Evolutionary conservation across 1,284 basidiomycete genomes (phyloP).

Genomic region (Cutaneotrichosporon mucoides): DNA sequence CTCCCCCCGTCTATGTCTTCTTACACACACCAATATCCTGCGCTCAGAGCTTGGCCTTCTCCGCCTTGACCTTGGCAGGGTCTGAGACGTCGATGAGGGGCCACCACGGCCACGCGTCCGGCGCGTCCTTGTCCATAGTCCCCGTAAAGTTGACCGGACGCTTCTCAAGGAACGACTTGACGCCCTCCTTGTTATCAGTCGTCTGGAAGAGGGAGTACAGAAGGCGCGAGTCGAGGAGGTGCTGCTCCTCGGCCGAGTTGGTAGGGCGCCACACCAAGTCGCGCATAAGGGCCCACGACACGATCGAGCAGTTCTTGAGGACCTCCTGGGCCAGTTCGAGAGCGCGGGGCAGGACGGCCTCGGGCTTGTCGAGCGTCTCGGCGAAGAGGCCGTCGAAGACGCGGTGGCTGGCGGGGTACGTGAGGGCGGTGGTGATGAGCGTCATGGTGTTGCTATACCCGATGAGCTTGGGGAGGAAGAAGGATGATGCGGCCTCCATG

Average conservation of each 20-base stretch:
- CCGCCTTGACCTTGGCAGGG: too few relatives aligned
- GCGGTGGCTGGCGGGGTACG: constrained; percentile 9
- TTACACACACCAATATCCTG: too few relatives aligned
- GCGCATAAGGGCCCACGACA: constrained; percentile 11
- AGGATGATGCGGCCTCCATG: constrained; percentile 17
- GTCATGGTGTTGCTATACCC: constrained; percentile 8
- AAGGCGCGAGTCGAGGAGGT: constrained; percentile 19
- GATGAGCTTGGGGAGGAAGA: constrained; percentile 19
- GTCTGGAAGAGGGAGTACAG: constrained; percentile 9
- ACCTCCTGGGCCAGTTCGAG: constrained; percentile 14
- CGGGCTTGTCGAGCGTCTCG: constrained; percentile 9
- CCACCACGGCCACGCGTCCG: constrained; percentile 18
- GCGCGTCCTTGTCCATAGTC: constrained; percentile 10
- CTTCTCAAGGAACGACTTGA: constrained; percentile 18
- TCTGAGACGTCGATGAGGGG: not conserved
- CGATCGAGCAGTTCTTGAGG: constrained; percentile 9
- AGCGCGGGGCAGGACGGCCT: constrained; percentile 14
- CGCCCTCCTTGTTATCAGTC: constrained; percentile 19
- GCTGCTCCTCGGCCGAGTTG: constrained; percentile 14
- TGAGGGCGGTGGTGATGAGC: constrained; percentile 13
- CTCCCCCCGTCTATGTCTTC: too few relatives aligned
- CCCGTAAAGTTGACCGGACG: constrained; percentile 14
- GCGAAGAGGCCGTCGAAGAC: constrained; percentile 16
- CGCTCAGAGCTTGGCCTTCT: too few relatives aligned
- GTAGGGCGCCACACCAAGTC: constrained; percentile 14